These are phyloP conservation scores for Theileria orientalis DNA, from an alignment of 169 alveolate species.

Conservation along the genomic window DNA sequence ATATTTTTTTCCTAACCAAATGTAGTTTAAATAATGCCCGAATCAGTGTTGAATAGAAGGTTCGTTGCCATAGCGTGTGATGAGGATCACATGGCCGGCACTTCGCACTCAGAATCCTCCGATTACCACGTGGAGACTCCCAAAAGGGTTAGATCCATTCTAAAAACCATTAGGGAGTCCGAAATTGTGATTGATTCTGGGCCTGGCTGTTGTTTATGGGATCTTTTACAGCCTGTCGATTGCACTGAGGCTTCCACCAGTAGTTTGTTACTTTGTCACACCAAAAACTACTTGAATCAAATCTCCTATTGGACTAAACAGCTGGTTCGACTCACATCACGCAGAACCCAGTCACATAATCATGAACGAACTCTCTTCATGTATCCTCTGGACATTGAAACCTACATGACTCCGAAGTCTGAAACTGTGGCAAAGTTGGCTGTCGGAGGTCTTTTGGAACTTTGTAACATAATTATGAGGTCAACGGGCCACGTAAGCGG, in stretches of 20 bases:
- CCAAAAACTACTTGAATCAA: conserved; percentile 17
- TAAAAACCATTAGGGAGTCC: conserved; percentile 7
- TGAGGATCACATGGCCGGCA: conserved; percentile 34
- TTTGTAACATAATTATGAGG: conserved; percentile 49
- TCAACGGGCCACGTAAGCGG: conserved; percentile 1
- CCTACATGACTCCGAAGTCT: conserved; percentile 61
- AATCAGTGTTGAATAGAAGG: neutral
- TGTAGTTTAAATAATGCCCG: neutral
- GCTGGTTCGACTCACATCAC: neutral
- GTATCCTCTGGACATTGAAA: conserved; percentile 54
- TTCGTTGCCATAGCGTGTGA: conserved; percentile 36
- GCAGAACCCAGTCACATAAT: neutral
- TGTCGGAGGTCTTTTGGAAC: conserved; percentile 63
- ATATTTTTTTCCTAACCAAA: conserved; percentile 1
- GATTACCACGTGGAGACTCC: conserved; percentile 29
- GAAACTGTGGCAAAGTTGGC: conserved; percentile 69
- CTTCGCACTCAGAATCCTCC: conserved; percentile 21
- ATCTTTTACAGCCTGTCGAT: neutral
- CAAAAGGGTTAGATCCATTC: conserved; percentile 24
- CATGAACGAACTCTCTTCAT: neutral
- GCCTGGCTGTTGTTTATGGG: neutral
- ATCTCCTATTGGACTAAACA: conserved; percentile 10
- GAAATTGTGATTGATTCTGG: neutral
- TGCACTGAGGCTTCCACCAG: conserved; percentile 3
- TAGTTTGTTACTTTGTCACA: conserved; percentile 38